Percentiles rank a stretch among this genome's conserved stretches.
Evolutionary conservation across 2,329 filamentous ascomycete genomes (phyloP).

Genomic region (Ceratocystis ficicola): DNA sequence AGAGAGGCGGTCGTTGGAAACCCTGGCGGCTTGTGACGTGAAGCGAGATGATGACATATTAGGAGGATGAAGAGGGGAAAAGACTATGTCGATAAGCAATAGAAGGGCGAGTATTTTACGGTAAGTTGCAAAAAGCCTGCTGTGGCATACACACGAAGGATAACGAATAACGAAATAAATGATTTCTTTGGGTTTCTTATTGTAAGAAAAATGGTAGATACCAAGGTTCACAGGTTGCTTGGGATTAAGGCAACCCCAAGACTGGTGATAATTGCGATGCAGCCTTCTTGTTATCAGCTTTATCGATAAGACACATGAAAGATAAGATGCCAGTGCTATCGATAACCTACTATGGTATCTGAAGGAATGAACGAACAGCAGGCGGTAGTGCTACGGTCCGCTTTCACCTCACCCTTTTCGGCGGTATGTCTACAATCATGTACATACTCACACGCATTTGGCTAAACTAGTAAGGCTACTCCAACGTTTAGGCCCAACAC

Average conservation of each 20-base stretch:
- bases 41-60: constrained; percentile 13
- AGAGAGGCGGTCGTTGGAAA: constrained; percentile 62
- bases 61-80: not conserved
- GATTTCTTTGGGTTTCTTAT: too few relatives aligned
- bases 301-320: not conserved
- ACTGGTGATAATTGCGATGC: not conserved
- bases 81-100: not conserved
- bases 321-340: not conserved
- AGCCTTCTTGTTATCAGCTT: not conserved
- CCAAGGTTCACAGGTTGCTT: not conserved
- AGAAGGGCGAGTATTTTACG: not conserved
- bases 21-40: constrained; percentile 30
- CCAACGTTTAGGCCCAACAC: not conserved
- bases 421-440: not conserved
- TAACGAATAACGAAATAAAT: not conserved
- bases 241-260: not conserved
- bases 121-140: too few relatives aligned
- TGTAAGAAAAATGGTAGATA: too few relatives aligned
- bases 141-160: not conserved
- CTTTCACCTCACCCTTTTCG: not conserved
- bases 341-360: not conserved
- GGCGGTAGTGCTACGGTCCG: not conserved
- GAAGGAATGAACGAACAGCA: not conserved
- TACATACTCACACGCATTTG: not conserved
- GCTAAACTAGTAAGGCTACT: not conserved